Percentiles rank a stretch among this genome's conserved stretches.
Conservation (phyloP, 345 rosid species). For the Hibiscus syriacus region DNA sequence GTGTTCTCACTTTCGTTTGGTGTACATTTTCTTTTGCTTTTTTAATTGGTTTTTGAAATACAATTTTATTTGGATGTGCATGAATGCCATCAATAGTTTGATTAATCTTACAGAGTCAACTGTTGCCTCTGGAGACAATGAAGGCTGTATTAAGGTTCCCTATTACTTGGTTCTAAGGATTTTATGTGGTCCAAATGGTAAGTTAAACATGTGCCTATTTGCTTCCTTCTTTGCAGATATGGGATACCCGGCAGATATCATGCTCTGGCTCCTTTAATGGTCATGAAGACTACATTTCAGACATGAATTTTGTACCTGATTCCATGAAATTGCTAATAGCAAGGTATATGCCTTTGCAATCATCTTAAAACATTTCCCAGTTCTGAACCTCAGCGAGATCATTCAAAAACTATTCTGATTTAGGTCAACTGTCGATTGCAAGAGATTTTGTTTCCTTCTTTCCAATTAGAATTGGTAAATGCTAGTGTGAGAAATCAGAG, state of each 20-base stretch:
- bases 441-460: not conserved
- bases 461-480: not conserved
- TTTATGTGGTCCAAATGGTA: not conserved
- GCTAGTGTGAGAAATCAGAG: too few relatives aligned
- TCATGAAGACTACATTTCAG: conserved; percentile 84
- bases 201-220: not conserved
- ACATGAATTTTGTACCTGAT: conserved; percentile 69
- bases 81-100: conserved; percentile 73
- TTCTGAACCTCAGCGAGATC: not conserved
- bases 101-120: conserved; percentile 69
- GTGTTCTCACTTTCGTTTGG: not conserved
- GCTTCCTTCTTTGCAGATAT: conserved; percentile 40
- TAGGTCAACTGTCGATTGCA: not conserved
- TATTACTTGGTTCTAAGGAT: not conserved
- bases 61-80: conserved; percentile 12
- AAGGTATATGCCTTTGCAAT: conserved; percentile 41
- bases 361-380: not conserved
- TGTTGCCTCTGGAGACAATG: conserved; percentile 85
- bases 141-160: conserved; percentile 81
- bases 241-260: conserved; percentile 91
- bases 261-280: conserved; percentile 61
- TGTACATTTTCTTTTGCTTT: not conserved
- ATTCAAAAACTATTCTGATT: not conserved
- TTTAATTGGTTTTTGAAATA: not conserved
- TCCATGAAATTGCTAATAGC: conserved; percentile 70